Evolutionary conservation across 768 basidiomycete species (phyloP), one percentile per base, ranked within the genome.

Genomic region (Pisolithus orientalis): DNA sequence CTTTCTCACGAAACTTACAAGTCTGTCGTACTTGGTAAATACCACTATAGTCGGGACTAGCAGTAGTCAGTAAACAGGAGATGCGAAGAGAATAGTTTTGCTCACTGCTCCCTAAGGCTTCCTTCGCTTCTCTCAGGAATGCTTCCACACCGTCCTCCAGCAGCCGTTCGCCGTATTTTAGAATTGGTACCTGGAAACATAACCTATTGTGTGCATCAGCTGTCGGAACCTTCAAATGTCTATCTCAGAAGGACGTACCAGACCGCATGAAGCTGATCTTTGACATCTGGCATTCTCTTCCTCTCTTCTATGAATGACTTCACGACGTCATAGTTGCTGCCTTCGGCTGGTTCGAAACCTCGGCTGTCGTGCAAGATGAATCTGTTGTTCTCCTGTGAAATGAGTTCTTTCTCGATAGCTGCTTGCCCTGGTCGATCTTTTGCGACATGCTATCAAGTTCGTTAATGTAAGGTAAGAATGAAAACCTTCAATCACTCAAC

Each of bases 321-420:
- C n/a, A 60, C 58, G 5, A 7, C 34, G 21, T 51, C 16, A 32
- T 51, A 39, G 39, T 47, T 59, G 27, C 29, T 49, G 10, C 13
- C 5, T n/a, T 39, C 40, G 9, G 59, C 58, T 10, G 55, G 44
- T 52, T 59, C 58, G 21, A 59, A 59, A 7, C 58, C 58, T 47
- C 42, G 29, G 39, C 58, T 59, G 24, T 59, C 58, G 29, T 59
- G 58, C 5, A 59, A 54, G 32, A 59, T 37, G 42, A 59, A 44
- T 25, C 34, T 44, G 4, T 27, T 5, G 27, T 59, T 59, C 31
- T 55, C 29, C 17, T 13, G 28, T 13, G 59, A 57, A 32, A 37
- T 46, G 31, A 59, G 28, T 27, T 56, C 59, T 1, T 28, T 29
- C 11, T 59, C 47, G 27, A 59, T 59, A 31, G 28, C 31, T 31